A percentile compares a stretch with the other conserved stretches of the same genome.
Evolutionary conservation across 106 monocot species (phyloP).

Genomic region (Acanthochlamys bracteata): DNA sequence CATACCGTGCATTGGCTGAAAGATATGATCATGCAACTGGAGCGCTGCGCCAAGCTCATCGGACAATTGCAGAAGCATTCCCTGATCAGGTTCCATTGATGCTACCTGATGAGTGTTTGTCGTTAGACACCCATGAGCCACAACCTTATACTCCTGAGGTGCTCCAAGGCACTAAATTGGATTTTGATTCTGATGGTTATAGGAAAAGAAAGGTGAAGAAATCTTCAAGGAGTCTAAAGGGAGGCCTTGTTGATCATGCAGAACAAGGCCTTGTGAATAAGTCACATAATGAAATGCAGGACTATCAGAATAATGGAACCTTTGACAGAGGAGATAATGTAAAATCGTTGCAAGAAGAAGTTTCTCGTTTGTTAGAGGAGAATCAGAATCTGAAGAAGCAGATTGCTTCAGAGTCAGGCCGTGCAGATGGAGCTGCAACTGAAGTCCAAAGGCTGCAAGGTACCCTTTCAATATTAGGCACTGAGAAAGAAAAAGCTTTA

Average conservation of each 20-base stretch:
- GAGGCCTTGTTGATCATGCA: neutral
- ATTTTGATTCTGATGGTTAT: too few relatives aligned
- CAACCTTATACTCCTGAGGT: slow-evolving; percentile 50
- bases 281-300: neutral
- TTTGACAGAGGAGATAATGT: neutral
- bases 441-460: slow-evolving; percentile 36
- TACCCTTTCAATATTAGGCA: slow-evolving; percentile 27
- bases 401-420: slow-evolving; percentile 16
- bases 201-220: slow-evolving; percentile 17
- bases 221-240: slow-evolving; percentile 8
- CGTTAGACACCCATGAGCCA: slow-evolving; percentile 19
- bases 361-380: slow-evolving; percentile 31
- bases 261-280: neutral
- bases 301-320: neutral
- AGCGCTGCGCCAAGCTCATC: slow-evolving; percentile 82
- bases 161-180: neutral
- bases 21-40: slow-evolving; percentile 92
- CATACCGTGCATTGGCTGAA: slow-evolving; percentile 92
- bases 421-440: slow-evolving; percentile 11
- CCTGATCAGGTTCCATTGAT: slow-evolving; percentile 69
- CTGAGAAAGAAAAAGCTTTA: slow-evolving; percentile 53
- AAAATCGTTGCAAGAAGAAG: slow-evolving; percentile 20
- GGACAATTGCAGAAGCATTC: slow-evolving; percentile 71
- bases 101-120: slow-evolving; percentile 50
- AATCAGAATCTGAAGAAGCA: slow-evolving; percentile 38